Conservation (phyloP, 225 moss, liverwort and hornwort species). For the Sphagnum tenellum region DNA sequence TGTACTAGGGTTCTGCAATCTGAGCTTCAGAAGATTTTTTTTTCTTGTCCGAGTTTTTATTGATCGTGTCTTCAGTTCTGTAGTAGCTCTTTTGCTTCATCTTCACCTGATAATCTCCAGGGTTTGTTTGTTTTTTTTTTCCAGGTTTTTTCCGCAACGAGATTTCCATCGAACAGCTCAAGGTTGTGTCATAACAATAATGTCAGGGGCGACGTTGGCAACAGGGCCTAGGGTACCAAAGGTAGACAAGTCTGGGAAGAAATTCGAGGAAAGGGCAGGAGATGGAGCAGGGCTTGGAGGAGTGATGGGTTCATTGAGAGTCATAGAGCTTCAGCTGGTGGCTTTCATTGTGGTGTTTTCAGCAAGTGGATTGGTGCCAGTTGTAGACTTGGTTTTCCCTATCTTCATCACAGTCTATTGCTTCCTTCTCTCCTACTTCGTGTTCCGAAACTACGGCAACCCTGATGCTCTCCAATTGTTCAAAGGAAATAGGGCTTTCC, state of each 20-base stretch:
- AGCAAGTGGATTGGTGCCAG: conserved; percentile 72
- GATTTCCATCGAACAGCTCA: no score
- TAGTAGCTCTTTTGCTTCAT: no score
- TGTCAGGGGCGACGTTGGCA: conserved; percentile 88
- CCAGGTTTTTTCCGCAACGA: no score
- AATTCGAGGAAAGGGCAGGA: conserved; percentile 2
- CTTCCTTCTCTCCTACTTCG: conserved; percentile 32
- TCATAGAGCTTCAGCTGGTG: conserved; percentile 83
- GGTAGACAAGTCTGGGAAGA: conserved; percentile 9
- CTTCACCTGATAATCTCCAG: no score
- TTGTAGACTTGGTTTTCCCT: conserved; percentile 63
- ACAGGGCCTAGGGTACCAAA: conserved; percentile 31
- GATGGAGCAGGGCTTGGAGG: conserved; percentile 51
- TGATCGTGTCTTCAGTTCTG: no score
- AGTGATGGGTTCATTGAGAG: conserved; percentile 78
- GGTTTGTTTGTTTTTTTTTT: no score
- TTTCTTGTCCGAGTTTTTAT: no score
- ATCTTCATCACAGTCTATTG: conserved; percentile 35
- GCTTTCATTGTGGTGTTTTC: conserved; percentile 91
- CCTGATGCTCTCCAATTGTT: conserved; percentile 48
- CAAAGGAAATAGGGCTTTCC: conserved; percentile 65
- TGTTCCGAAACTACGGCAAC: conserved; percentile 53
- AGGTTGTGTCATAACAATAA: conserved; percentile 1
- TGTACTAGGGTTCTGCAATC: no score
- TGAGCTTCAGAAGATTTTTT: no score